Base-by-base conservation (phyloP, 2,329 filamentous ascomycete genomes). In the Colletotrichum incanum region DNA sequence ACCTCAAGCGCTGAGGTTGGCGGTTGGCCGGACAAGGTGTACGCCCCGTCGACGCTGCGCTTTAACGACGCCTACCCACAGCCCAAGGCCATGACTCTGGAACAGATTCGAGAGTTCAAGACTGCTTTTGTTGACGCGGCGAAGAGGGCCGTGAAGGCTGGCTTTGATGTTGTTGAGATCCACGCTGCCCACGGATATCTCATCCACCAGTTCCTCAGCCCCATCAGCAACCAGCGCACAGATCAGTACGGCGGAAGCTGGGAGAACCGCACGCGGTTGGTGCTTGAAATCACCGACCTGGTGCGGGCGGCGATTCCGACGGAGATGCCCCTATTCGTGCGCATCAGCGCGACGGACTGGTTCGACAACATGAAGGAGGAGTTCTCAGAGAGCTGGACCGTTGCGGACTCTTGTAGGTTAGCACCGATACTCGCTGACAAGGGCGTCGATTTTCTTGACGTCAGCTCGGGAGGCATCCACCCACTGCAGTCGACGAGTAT, bases 121-220 rank as follows among this genome's bases (percentile, higher is more conserved):
- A 79, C 80, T 8, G 88, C 88, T 2, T 95, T 89, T 80, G 87
- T 84, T 0, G 85, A 84, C 0, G 87, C 86, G 0, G 85, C 86
- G 0, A 84, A 85, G 73, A 83, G 90, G 12, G 87, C 93, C 0
- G 78, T 94, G 0, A 82, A 86, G 62, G 91, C 90, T 0, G 93
- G 93, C 0, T 89, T 93, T 74, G 92, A 93, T 76, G 89, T 89
- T 5, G 86, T 93, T 20, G 92, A 91, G 80, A 90, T 97, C 62
- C 94, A 96, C 83, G 89, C 88, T 75, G 94, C 93, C 0, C 94
- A 96, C 77, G 93, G 94, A 0, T 96, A 95, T 78, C 87, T 96
- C 0, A 83, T 96, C 0, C 90, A 91, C 76, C 83, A 85, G 2
- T 96, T 96, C 84, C 72, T 95, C 3, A 91, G 89, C 0, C 93